Evolutionary conservation across 2,329 filamentous ascomycete species (phyloP).

Genomic region (Aspergillus sp.): DNA sequence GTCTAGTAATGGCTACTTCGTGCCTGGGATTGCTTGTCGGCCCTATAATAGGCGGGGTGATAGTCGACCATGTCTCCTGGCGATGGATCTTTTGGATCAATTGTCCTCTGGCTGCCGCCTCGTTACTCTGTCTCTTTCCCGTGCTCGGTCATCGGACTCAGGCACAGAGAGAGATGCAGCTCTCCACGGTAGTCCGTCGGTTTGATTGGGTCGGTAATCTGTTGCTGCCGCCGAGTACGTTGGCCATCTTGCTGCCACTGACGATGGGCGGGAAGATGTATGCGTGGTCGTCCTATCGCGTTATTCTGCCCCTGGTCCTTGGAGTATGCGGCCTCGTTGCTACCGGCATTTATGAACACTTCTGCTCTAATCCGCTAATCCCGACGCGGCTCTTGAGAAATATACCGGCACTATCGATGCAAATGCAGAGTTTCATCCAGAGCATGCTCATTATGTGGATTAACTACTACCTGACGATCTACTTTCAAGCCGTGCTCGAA

Average conservation of each 20-base stretch:
- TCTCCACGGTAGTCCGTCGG: neutral
- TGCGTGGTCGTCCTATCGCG: conserved; percentile 56
- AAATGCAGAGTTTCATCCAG: neutral
- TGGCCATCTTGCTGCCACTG: conserved; percentile 11
- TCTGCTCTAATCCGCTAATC: neutral
- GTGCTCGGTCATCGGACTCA: neutral
- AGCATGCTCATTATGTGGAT: neutral
- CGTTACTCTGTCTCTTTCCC: conserved; percentile 14
- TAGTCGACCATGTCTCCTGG: conserved; percentile 22
- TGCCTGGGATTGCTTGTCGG: conserved; percentile 22
- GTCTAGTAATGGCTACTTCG: conserved; percentile 19
- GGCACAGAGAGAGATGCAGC: neutral
- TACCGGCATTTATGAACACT: neutral
- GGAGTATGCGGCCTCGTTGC: conserved; percentile 39
- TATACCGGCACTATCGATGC: neutral
- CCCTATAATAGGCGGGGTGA: conserved; percentile 28
- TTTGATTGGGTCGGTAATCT: conserved; percentile 15
- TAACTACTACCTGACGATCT: neutral
- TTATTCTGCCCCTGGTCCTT: conserved; percentile 56
- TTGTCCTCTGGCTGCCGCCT: conserved; percentile 20
- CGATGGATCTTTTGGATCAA: conserved; percentile 29
- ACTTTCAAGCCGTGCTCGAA: neutral
- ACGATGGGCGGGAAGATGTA: conserved; percentile 17
- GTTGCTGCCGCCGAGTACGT: conserved; percentile 9
- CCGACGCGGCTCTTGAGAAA: neutral